Evolutionary conservation across 306 rosid genomes (phyloP).

Genomic region (Acacia melanoxylon): DNA sequence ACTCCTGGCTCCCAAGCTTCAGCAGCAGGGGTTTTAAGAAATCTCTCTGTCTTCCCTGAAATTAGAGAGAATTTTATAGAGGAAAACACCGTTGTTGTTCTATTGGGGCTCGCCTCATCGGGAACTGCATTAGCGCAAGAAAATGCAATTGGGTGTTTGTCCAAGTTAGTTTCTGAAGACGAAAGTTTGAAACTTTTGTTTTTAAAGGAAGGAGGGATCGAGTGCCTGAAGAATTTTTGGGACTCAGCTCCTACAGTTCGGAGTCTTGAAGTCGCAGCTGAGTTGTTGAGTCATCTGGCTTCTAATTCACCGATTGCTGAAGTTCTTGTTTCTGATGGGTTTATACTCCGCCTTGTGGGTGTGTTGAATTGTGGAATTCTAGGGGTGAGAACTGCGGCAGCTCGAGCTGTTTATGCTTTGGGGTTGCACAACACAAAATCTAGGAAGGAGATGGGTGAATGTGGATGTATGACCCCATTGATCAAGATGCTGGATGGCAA

Average conservation of each 20-base stretch:
- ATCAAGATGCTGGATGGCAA: slow-evolving; percentile 92
- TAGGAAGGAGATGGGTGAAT: slow-evolving; percentile 81
- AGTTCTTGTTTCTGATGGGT: slow-evolving; percentile 62
- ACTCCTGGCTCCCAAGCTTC: slow-evolving; percentile 87
- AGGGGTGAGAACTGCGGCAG: slow-evolving; percentile 71
- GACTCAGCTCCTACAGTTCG: slow-evolving; percentile 51
- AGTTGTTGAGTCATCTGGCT: slow-evolving; percentile 65
- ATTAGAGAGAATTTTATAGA: slow-evolving; percentile 66
- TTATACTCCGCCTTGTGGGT: slow-evolving; percentile 49
- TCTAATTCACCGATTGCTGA: slow-evolving; percentile 50
- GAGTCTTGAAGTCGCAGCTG: slow-evolving; percentile 71
- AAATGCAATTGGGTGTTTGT: slow-evolving; percentile 75
- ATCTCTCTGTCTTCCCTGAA: slow-evolving; percentile 61
- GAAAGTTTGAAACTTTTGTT: slow-evolving; percentile 56
- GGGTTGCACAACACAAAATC: slow-evolving; percentile 58
- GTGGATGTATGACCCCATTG: slow-evolving; percentile 60
- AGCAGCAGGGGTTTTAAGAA: slow-evolving; percentile 78
- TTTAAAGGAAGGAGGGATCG: slow-evolving; percentile 72
- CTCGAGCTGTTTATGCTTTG: slow-evolving; percentile 63
- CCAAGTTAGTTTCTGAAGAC: slow-evolving; percentile 61
- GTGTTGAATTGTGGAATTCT: slow-evolving; percentile 67
- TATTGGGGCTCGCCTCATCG: slow-evolving; percentile 62
- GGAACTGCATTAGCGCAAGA: slow-evolving; percentile 78
- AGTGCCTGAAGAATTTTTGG: slow-evolving; percentile 80
- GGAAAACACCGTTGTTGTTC: slow-evolving; percentile 69